A percentile compares a stretch with the other conserved stretches of the same genome.
Evolutionary conservation across 257 asterid species (phyloP).

Genomic region (Nicotiana tabacum): DNA sequence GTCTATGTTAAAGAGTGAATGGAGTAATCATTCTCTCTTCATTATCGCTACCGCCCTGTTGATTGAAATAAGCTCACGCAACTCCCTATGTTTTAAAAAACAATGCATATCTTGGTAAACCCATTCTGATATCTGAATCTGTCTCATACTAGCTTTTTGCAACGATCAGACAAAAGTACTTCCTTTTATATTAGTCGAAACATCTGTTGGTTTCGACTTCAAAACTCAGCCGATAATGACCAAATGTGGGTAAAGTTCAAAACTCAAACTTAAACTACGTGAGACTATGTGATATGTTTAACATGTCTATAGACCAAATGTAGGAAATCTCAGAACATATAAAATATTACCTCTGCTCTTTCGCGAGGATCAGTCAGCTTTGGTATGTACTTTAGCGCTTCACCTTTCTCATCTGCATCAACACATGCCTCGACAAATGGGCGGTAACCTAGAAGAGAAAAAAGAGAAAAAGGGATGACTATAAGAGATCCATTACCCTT

Average conservation of each 20-base stretch:
- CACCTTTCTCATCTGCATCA: constrained; percentile 80
- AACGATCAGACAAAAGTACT: not conserved
- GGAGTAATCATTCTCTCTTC: not conserved
- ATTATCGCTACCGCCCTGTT: not conserved
- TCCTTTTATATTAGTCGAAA: not conserved
- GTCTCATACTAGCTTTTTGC: not conserved
- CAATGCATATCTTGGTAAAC: not conserved
- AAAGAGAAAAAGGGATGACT: not conserved
- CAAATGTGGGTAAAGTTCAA: not conserved
- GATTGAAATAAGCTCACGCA: not conserved
- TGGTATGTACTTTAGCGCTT: constrained; percentile 85
- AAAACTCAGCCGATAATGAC: not conserved
- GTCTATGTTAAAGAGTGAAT: not conserved
- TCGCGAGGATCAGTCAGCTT: constrained; percentile 83
- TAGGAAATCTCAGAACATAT: not conserved
- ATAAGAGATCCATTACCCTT: not conserved
- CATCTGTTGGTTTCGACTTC: not conserved
- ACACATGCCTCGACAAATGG: constrained; percentile 97
- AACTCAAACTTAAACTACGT: not conserved
- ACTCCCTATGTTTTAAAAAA: not conserved
- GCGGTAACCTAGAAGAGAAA: constrained; percentile 59
- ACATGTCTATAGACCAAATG: not conserved
- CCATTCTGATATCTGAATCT: not conserved
- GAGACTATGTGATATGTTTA: not conserved
- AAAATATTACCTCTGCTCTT: constrained; percentile 69